phyloP scores from a whole-genome alignment of 257 asterid genomes.

The Anisodus acutangulus region DNA sequence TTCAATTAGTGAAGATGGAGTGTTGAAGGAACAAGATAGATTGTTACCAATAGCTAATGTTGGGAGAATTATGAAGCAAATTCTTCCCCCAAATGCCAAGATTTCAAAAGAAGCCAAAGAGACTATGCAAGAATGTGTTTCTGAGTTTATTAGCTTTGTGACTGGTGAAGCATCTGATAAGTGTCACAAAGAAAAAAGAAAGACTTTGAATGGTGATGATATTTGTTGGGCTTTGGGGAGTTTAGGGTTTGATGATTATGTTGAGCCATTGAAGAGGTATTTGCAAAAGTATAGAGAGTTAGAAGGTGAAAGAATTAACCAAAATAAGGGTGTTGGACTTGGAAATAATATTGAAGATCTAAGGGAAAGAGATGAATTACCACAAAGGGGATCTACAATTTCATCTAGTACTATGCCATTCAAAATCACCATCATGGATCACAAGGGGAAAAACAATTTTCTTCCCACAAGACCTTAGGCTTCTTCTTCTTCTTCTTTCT shows the following conservation, averaged over 20 bases:
- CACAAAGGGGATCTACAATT: slow-evolving; percentile 16
- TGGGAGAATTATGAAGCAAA: slow-evolving; percentile 73
- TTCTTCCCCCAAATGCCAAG: slow-evolving; percentile 62
- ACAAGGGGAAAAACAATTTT: neutral
- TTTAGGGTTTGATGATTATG: slow-evolving; percentile 67
- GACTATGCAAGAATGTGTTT: slow-evolving; percentile 76
- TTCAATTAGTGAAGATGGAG: slow-evolving; percentile 27
- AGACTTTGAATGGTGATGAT: slow-evolving; percentile 76
- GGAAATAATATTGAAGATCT: slow-evolving; percentile 20
- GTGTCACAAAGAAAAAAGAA: slow-evolving; percentile 66
- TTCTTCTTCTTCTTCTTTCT: neutral
- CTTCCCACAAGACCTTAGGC: neutral
- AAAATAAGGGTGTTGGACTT: slow-evolving; percentile 31
- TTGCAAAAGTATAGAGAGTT: slow-evolving; percentile 63
- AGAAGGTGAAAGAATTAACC: slow-evolving; percentile 54
- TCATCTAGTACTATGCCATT: neutral
- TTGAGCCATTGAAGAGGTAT: slow-evolving; percentile 58
- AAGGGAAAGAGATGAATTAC: neutral
- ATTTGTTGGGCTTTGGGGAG: slow-evolving; percentile 63
- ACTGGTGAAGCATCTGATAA: slow-evolving; percentile 71
- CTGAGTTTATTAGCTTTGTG: slow-evolving; percentile 73
- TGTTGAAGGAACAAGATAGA: slow-evolving; percentile 49
- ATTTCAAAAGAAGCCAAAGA: slow-evolving; percentile 78
- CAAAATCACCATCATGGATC: slow-evolving; percentile 23
- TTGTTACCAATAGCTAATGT: slow-evolving; percentile 72